These are phyloP conservation scores for Odonthalia washingtoniensis DNA, from an alignment of 31 red algal species.

Conservation along the genomic window DNA sequence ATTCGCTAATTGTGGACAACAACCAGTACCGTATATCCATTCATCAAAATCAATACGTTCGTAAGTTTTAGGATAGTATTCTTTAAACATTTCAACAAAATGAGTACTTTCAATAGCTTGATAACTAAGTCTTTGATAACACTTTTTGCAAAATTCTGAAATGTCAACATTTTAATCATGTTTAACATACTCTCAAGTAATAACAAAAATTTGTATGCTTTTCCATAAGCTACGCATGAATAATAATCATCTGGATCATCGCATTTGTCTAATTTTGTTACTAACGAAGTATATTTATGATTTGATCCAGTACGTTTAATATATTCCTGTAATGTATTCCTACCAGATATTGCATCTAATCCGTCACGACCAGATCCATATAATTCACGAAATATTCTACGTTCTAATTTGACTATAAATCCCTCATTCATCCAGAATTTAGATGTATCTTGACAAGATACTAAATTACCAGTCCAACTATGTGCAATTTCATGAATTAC, in stretches of 20 bases:
- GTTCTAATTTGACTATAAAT: conserved; percentile 79
- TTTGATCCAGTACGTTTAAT: conserved; percentile 58
- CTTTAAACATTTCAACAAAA: conserved; percentile 57
- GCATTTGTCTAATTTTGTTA: conserved; percentile 60
- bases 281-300: conserved; percentile 80
- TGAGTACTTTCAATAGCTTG: conserved; percentile 56
- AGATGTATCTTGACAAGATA: conserved; percentile 63
- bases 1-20: conserved; percentile 48
- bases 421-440: conserved; percentile 96
- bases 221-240: conserved; percentile 82
- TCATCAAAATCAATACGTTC: conserved; percentile 54
- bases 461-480: conserved; percentile 86
- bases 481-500: conserved; percentile 92
- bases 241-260: conserved; percentile 91
- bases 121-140: conserved; percentile 63
- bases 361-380: conserved; percentile 55
- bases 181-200: conserved; percentile 48
- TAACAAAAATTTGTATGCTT: conserved; percentile 85
- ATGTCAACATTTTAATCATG: not conserved
- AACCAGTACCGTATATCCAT: conserved; percentile 63
- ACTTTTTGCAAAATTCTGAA: conserved; percentile 55
- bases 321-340: conserved; percentile 50
- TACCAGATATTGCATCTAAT: conserved; percentile 70
- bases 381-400: conserved; percentile 70
- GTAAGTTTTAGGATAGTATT: conserved; percentile 42